Conservation (phyloP, 305 asterid species). For the Rubia balearica region DNA sequence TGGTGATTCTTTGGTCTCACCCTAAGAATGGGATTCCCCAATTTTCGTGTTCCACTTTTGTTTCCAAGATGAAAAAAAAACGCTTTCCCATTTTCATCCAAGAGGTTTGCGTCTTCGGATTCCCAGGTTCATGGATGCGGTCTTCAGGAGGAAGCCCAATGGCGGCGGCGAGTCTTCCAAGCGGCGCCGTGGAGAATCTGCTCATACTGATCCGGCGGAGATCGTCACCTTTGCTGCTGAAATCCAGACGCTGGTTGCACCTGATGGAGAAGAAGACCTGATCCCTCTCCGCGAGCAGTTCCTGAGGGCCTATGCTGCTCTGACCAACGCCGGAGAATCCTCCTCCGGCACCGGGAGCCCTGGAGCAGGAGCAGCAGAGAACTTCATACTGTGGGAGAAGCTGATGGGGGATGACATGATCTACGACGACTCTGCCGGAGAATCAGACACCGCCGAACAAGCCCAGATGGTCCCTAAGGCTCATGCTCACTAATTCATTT, state of each 20-base stretch:
- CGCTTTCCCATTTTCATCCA: too few relatives aligned
- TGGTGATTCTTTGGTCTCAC: too few relatives aligned
- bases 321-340: conserved; percentile 11
- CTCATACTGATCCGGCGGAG: background rate
- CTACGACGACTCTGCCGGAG: conserved; percentile 33
- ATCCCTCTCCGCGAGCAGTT: too few relatives aligned
- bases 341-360: background rate
- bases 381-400: conserved; percentile 79
- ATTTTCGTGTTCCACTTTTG: too few relatives aligned
- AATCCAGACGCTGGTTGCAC: conserved; percentile 27
- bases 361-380: conserved; percentile 30
- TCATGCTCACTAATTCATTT: too few relatives aligned
- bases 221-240: conserved; percentile 29
- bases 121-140: too few relatives aligned
- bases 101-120: too few relatives aligned
- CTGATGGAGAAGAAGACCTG: conserved; percentile 22
- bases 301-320: too few relatives aligned
- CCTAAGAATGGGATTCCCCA: too few relatives aligned
- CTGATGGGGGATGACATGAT: conserved; percentile 87
- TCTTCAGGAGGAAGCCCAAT: too few relatives aligned
- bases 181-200: background rate
- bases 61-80: too few relatives aligned
- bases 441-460: background rate
- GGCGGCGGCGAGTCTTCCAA: background rate
- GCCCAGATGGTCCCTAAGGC: background rate